phyloP scores from a whole-genome alignment of 2,329 filamentous ascomycete species.

The Penicillium sp. region DNA sequence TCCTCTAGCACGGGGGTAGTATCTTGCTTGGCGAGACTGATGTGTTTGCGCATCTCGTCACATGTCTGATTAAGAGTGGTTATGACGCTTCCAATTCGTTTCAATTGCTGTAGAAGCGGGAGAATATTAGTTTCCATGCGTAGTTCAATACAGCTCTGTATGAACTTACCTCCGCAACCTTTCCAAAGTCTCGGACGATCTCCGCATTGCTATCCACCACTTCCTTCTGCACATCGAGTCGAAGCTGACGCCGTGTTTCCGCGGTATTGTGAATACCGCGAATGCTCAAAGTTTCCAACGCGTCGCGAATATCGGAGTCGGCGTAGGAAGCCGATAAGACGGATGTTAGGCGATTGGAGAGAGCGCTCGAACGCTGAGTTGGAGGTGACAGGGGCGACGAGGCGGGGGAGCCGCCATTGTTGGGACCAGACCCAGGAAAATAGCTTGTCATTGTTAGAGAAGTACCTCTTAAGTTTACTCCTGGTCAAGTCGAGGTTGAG shows the following conservation, averaged over 20 bases:
- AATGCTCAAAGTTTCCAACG: slow-evolving; percentile 74
- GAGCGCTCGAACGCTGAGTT: slow-evolving; percentile 56
- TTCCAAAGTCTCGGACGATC: slow-evolving; percentile 83
- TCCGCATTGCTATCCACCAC: slow-evolving; percentile 90
- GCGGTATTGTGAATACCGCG: slow-evolving; percentile 71
- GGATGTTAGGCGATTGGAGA: slow-evolving; percentile 78
- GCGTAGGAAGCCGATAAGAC: slow-evolving; percentile 91
- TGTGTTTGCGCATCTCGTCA: slow-evolving; percentile 74
- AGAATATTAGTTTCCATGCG: slow-evolving; percentile 12
- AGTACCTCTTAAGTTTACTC: neutral
- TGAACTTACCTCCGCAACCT: slow-evolving; percentile 74
- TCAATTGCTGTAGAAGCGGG: slow-evolving; percentile 67
- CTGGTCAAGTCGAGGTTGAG: slow-evolving; percentile 3
- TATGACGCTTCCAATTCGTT: slow-evolving; percentile 77
- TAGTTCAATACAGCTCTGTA: neutral
- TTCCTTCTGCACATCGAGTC: slow-evolving; percentile 83
- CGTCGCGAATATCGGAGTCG: slow-evolving; percentile 86
- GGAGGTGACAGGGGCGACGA: slow-evolving; percentile 33
- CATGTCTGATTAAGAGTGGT: slow-evolving; percentile 76
- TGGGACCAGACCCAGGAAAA: slow-evolving; percentile 26
- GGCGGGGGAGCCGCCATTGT: slow-evolving; percentile 27
- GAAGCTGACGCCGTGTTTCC: slow-evolving; percentile 74
- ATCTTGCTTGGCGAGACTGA: slow-evolving; percentile 71
- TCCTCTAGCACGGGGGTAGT: slow-evolving; percentile 76
- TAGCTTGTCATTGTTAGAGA: slow-evolving; percentile 36